These are phyloP conservation scores for Cyberlindnera veronae DNA, from an alignment of 805 yeast species.

Conservation along the genomic window DNA sequence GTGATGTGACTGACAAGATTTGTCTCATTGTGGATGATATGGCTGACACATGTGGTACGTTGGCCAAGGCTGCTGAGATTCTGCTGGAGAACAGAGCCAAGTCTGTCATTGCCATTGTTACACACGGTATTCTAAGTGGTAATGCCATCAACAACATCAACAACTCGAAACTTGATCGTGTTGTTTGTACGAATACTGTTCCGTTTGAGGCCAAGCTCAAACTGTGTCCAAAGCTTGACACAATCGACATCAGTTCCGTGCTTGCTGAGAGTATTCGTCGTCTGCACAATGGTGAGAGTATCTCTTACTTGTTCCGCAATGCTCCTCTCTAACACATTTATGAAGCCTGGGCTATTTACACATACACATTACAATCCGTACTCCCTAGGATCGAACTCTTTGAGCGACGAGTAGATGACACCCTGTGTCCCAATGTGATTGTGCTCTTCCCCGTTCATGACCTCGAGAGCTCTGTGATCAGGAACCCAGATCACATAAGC, in stretches of 20 bases:
- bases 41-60: slow-evolving; percentile 89
- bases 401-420: slow-evolving; percentile 49
- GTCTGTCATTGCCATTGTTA: slow-evolving; percentile 75
- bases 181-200: slow-evolving; percentile 78
- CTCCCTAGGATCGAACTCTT: slow-evolving; percentile 46
- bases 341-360: neutral
- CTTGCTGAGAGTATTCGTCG: slow-evolving; percentile 82
- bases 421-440: slow-evolving; percentile 55
- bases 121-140: slow-evolving; percentile 77
- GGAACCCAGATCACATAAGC: slow-evolving; percentile 95
- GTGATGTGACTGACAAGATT: slow-evolving; percentile 73
- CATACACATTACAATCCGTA: slow-evolving; percentile 36
- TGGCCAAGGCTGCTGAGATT: slow-evolving; percentile 79
- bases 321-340: slow-evolving; percentile 42
- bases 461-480: slow-evolving; percentile 63
- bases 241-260: slow-evolving; percentile 68
- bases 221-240: slow-evolving; percentile 59
- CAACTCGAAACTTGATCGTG: slow-evolving; percentile 60
- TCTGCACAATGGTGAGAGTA: slow-evolving; percentile 83
- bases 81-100: slow-evolving; percentile 64
- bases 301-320: slow-evolving; percentile 71
- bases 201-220: slow-evolving; percentile 65
- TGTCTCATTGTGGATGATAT: slow-evolving; percentile 83
- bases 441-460: slow-evolving; percentile 48
- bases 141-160: slow-evolving; percentile 70